These are phyloP conservation scores for Microsporum canis DNA, from an alignment of 2,329 filamentous ascomycete species.

Conservation along the genomic window DNA sequence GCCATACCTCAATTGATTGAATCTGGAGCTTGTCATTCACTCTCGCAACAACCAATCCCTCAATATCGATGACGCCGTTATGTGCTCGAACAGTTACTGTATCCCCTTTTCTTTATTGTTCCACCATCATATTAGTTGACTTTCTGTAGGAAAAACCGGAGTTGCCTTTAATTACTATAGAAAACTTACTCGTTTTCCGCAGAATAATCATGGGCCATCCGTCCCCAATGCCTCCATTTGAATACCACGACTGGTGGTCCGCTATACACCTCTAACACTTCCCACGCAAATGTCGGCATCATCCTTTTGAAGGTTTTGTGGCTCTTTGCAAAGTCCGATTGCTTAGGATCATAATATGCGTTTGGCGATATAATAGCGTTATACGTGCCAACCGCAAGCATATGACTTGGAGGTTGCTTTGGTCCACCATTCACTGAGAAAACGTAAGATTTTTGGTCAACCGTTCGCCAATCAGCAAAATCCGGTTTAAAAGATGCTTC, in stretches of 20 bases:
- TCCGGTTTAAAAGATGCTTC: slow-evolving; percentile 57
- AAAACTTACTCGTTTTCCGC: slow-evolving; percentile 49
- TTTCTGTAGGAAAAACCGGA: background rate
- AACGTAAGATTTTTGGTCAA: slow-evolving; percentile 48
- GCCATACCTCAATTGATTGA: slow-evolving; percentile 51
- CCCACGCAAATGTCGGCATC: slow-evolving; percentile 64
- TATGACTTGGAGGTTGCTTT: slow-evolving; percentile 48
- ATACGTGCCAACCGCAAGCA: slow-evolving; percentile 58
- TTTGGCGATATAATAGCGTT: slow-evolving; percentile 55
- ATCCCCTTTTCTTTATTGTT: slow-evolving; percentile 43
- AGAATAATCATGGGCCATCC: slow-evolving; percentile 56
- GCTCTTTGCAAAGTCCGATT: slow-evolving; percentile 51
- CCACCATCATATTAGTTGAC: background rate
- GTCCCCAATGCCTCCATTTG: slow-evolving; percentile 57
- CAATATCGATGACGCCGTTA: slow-evolving; percentile 50
- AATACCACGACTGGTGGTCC: slow-evolving; percentile 53
- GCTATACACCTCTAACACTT: slow-evolving; percentile 56
- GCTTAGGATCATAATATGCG: slow-evolving; percentile 52
- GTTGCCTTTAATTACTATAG: no score
- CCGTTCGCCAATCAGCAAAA: slow-evolving; percentile 53
- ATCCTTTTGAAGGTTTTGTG: slow-evolving; percentile 63
- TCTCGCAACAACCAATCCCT: slow-evolving; percentile 51
- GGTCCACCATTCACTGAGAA: slow-evolving; percentile 54
- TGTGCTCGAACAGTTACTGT: slow-evolving; percentile 53
- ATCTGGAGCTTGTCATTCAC: slow-evolving; percentile 52